Base-by-base conservation (phyloP, 306 rosid genomes). In the Myrica gale region DNA sequence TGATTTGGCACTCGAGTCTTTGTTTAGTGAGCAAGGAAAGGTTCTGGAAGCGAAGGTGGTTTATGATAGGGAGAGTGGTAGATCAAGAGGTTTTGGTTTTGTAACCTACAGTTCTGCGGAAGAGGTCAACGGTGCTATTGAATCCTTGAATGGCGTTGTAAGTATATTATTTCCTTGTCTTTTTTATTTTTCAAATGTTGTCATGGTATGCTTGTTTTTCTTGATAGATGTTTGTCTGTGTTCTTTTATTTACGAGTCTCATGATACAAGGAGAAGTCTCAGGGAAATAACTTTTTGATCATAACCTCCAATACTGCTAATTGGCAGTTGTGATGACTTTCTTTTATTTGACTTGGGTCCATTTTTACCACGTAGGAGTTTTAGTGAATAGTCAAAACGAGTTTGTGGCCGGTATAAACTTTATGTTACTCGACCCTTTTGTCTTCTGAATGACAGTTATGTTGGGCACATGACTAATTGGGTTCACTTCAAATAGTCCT, bases 81-180 rank as follows among this genome's bases (percentile, higher is more conserved):
- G 91, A 74, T 95, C 99, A 37, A 95, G 90, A 81, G 99, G 99
- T 39, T 95, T 95, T 66, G 97, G 99, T 69, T 95, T 95, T 81
- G 96, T 95, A 76, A 92, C 99, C 47, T 92, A 71, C 75, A 58
- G 83, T 73, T 82, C 88, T 48, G 78, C 93, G 6, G 88, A 87
- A 26, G 97, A 92, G 81, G 94, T 89, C 78, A 83, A 75, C 87
- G 75, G 79, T 79, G 99, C 97, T 61, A 85, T 95, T 81, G 85
- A 81, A 66, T 87, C 88, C 77, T 88, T 95, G 85, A 82, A 95
- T 78, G 99, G 97, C 1, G 93, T 20, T 86, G 99, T 95, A 84
- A 82, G 97, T 83, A 80, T 8, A 5, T 26, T 4, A 44, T 47
- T 61, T 51, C 78, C 50, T 67, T 16, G 23, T 53, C 48, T 9